Conservation (phyloP, 345 rosid species). For the Cardamine resedifolia region DNA sequence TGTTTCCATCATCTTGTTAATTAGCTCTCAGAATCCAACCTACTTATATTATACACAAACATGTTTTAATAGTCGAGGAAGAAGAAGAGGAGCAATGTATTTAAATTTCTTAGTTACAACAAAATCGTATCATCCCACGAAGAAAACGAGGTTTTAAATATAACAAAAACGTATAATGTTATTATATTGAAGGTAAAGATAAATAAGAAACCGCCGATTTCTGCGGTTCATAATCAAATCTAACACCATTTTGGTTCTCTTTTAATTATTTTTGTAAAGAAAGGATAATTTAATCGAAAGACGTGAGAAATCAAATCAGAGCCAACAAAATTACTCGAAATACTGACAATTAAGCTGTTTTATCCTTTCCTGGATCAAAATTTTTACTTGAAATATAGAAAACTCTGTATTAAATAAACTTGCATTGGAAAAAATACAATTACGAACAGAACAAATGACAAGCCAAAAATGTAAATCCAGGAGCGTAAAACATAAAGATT, state of each 20-base stretch:
- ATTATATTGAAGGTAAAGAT: neutral
- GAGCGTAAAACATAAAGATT: neutral
- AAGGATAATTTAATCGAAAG: neutral
- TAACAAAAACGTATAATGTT: neutral
- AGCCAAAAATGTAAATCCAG: neutral
- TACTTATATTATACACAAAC: neutral
- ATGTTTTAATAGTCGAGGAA: neutral
- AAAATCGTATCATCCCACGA: neutral
- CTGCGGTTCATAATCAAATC: neutral
- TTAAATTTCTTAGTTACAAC: neutral
- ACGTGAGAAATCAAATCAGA: neutral
- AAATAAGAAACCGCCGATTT: slow-evolving; percentile 1
- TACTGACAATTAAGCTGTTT: neutral
- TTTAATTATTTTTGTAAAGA: neutral
- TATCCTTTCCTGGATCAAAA: neutral
- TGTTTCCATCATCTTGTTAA: slow-evolving; percentile 52
- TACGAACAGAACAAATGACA: neutral
- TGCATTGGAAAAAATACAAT: neutral
- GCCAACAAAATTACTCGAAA: neutral
- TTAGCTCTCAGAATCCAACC: slow-evolving; percentile 5
- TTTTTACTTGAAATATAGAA: neutral
- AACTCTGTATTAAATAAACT: neutral
- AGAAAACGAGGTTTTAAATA: neutral
- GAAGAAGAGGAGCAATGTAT: neutral
- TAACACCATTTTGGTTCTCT: neutral